Base-by-base conservation (phyloP, 2,329 filamentous ascomycete species). In the Emergomyces pasteurianus region DNA sequence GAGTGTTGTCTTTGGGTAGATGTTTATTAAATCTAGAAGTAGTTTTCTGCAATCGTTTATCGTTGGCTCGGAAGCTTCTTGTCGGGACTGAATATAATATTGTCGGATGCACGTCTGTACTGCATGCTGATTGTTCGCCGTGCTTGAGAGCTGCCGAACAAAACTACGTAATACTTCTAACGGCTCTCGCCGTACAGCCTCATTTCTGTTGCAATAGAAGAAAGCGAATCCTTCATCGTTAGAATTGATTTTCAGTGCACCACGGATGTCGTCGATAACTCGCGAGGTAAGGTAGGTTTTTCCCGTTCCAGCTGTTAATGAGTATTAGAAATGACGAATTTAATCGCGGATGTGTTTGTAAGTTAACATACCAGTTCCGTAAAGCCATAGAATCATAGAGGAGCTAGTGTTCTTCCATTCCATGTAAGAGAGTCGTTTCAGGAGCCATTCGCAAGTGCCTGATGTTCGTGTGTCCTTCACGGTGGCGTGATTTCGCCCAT, bases 131-230 rank as follows among this genome's bases (percentile, higher is more conserved):
- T 64, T 57, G 6, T 59, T 56, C 6, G 59, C 60, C 2, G 63
- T 60, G 12, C 67, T 67, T 2, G 72, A 70, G 0, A 75, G 63
- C 46, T 74, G 69, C 26, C 68, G 67, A 1, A 71, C 63, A 55
- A 69, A 66, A 58, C 69, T 72, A 50, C 65, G 69, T 2, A 76
- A 63, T n/a, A 75, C 66, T 1, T 64, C 65, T 1, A 67, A 59
- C 7, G 73, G 67, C 16, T 73, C 60, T 46, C 65, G 62, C 9
- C 69, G 67, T 6, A 63, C 58, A 10, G 59, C 57, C 46, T 69
- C 68, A 60, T 70, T 69, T 18, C 69, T 65, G 47, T 71, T 70
- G 65, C 71, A 73, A 65, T 74, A 74, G 62, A 75, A 75, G 61
- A 68, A 73, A 16, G 71, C 72, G 53, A 74, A 63, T 1, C 63